Conservation (phyloP, 805 yeast species). For the Saccharomycopsis microspora region DNA sequence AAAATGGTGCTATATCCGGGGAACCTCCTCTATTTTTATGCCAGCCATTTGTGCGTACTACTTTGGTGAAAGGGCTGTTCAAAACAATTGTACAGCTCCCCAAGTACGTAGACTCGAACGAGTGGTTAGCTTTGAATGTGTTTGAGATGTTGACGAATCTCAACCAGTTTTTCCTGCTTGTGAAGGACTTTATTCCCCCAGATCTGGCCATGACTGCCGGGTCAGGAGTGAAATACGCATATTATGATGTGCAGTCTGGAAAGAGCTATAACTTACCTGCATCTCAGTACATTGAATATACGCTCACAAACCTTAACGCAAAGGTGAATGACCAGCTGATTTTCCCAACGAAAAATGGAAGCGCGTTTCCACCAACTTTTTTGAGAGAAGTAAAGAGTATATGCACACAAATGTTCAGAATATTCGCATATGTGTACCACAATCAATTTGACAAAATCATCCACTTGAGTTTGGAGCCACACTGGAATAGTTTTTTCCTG, state of each 20-base stretch:
- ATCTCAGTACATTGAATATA: conserved; percentile 82
- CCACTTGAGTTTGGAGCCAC: conserved; percentile 90
- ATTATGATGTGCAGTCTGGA: conserved; percentile 69
- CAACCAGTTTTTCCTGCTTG: conserved; percentile 82
- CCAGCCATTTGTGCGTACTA: conserved; percentile 89
- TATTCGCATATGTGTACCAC: conserved; percentile 90
- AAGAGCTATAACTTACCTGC: conserved; percentile 86
- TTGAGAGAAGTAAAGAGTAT: conserved; percentile 76
- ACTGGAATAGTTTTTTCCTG: conserved; percentile 95
- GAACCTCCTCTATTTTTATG: conserved; percentile 50
- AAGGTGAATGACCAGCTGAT: conserved; percentile 81
- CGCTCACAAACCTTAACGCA: conserved; percentile 78
- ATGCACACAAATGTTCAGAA: conserved; percentile 84
- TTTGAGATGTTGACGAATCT: conserved; percentile 82
- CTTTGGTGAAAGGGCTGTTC: conserved; percentile 92
- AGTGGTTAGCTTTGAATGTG: conserved; percentile 90
- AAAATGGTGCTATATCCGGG: conserved; percentile 18
- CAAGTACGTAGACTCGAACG: conserved; percentile 86
- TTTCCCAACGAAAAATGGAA: conserved; percentile 85
- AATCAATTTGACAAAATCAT: conserved; percentile 89
- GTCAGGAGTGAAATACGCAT: conserved; percentile 77
- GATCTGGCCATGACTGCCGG: conserved; percentile 94
- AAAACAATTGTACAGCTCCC: conserved; percentile 93
- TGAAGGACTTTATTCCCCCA: conserved; percentile 84
- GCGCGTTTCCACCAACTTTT: conserved; percentile 82